These are phyloP conservation scores for Scutellaria baicalensis DNA, from an alignment of 257 asterid species.

Conservation along the genomic window DNA sequence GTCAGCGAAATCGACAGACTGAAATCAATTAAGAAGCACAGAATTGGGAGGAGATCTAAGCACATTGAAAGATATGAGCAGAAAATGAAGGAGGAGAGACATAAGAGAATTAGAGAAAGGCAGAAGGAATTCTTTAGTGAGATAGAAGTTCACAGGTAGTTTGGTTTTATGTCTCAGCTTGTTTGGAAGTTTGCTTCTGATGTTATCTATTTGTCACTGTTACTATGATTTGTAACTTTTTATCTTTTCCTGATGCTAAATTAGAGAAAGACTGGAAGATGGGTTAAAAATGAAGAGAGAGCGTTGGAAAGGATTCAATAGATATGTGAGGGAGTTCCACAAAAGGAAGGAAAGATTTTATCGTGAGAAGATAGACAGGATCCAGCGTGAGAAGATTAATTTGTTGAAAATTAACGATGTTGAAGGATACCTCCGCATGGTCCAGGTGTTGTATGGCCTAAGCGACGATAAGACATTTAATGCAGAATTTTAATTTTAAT, in stretches of 20 bases:
- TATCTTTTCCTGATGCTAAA: slow-evolving; percentile 12
- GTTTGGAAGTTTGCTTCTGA: slow-evolving; percentile 5
- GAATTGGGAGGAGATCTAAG: slow-evolving; percentile 97
- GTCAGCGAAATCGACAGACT: slow-evolving; percentile 75
- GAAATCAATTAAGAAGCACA: slow-evolving; percentile 80
- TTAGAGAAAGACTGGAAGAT: slow-evolving; percentile 93
- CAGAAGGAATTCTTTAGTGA: slow-evolving; percentile 97
- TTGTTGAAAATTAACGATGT: slow-evolving; percentile 92
- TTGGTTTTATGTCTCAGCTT: slow-evolving; percentile 4
- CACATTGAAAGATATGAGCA: slow-evolving; percentile 93
- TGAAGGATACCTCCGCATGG: slow-evolving; percentile 99
- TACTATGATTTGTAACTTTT: not conserved
- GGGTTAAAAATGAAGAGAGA: slow-evolving; percentile 87
- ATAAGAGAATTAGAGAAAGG: slow-evolving; percentile 85
- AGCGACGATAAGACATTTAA: not conserved
- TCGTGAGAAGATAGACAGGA: slow-evolving; percentile 97
- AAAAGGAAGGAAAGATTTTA: slow-evolving; percentile 94
- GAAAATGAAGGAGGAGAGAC: slow-evolving; percentile 99
- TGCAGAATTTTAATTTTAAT: slow-evolving; percentile 3
- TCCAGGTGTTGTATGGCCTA: slow-evolving; percentile 55
- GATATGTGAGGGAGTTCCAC: slow-evolving; percentile 82
- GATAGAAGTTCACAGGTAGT: slow-evolving; percentile 91
- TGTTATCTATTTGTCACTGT: slow-evolving; percentile 8
- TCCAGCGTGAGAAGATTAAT: slow-evolving; percentile 98
- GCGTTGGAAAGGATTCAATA: slow-evolving; percentile 92